Evolutionary conservation across 306 rosid genomes (phyloP).

Genomic region (Quercus gilva): DNA sequence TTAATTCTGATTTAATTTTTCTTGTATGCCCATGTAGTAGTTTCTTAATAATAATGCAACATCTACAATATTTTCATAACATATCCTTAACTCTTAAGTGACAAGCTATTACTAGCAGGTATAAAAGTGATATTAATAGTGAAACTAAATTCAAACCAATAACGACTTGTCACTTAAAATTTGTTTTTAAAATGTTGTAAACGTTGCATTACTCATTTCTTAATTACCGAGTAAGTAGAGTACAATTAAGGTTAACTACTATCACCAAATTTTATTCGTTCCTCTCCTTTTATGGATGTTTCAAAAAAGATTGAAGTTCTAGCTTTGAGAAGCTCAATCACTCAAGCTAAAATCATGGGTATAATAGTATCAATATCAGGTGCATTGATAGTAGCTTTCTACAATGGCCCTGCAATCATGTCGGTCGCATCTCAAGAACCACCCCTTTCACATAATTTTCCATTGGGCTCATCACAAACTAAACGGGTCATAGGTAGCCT

Average conservation of each 20-base stretch:
- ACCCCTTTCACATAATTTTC: neutral
- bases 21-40: neutral
- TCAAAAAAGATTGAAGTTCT: constrained; percentile 49
- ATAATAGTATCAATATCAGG: no score
- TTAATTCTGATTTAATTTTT: neutral
- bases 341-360: no score
- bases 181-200: constrained; percentile 42
- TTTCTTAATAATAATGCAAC: neutral
- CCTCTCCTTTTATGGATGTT: neutral
- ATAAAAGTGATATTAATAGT: no score
- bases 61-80: no score
- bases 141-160: no score
- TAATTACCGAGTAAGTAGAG: constrained; percentile 14
- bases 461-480: constrained; percentile 14
- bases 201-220: constrained; percentile 28
- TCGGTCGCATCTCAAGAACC: constrained; percentile 3
- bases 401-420: constrained; percentile 40
- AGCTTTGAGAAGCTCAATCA: no score
- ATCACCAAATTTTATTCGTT: neutral
- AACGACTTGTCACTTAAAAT: constrained; percentile 11
- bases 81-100: no score
- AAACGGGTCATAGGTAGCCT: constrained; percentile 51
- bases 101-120: no score
- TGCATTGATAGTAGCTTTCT: constrained; percentile 31
- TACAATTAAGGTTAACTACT: neutral